phyloP scores from a whole-genome alignment of 1,284 basidiomycete genomes.

The Bjerkandera adusta region DNA sequence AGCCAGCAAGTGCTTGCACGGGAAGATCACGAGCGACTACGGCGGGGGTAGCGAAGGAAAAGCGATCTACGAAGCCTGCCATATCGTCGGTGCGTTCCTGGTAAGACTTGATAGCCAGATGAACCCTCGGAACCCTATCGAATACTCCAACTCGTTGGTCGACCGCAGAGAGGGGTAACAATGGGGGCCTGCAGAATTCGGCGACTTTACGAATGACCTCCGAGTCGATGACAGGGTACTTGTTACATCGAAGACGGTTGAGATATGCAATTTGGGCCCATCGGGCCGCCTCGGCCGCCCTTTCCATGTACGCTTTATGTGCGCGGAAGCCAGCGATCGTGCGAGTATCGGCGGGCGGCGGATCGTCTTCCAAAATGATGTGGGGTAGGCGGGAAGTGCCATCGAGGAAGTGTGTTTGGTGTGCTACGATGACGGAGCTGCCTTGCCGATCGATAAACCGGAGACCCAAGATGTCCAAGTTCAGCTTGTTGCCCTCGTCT shows the following conservation, averaged over 20 bases:
- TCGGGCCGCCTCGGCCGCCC: constrained; percentile 52
- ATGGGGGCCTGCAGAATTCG: constrained; percentile 40
- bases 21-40: constrained; percentile 81
- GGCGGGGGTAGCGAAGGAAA: constrained; percentile 83
- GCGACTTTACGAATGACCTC: constrained; percentile 55
- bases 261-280: constrained; percentile 75
- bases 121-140: constrained; percentile 40
- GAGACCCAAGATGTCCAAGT: constrained; percentile 68
- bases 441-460: constrained; percentile 56
- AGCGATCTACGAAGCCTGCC: constrained; percentile 62
- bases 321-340: constrained; percentile 73
- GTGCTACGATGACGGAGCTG: constrained; percentile 51
- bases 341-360: constrained; percentile 69
- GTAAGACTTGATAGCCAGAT: constrained; percentile 64
- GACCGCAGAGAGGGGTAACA: constrained; percentile 57
- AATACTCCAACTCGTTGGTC: constrained; percentile 38
- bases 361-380: constrained; percentile 51
- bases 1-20: constrained; percentile 50
- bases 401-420: constrained; percentile 61
- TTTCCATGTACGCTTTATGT: constrained; percentile 57
- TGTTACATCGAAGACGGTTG: constrained; percentile 74
- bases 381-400: constrained; percentile 68
- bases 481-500: constrained; percentile 47
- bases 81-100: constrained; percentile 56
- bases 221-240: constrained; percentile 59